Conservation (phyloP, 2,329 filamentous ascomycete genomes). For the Pseudogymnoascus sp. region DNA sequence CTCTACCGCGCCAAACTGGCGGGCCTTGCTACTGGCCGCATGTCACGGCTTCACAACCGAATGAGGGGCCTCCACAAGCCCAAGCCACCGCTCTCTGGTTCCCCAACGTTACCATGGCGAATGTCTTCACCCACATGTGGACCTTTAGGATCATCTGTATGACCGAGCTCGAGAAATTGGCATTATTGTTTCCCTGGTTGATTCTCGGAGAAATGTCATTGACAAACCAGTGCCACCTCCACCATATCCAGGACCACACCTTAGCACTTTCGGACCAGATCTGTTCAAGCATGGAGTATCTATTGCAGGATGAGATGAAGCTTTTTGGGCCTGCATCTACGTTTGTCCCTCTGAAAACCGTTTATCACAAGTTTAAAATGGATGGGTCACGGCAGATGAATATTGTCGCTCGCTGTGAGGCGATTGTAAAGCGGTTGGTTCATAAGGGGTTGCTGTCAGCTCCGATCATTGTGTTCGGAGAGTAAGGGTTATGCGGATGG, state of each 20-base stretch:
- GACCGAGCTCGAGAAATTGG: background rate
- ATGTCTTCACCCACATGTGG: conserved; percentile 34
- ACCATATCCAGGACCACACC: background rate
- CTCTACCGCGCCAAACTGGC: background rate
- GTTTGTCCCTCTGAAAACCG: background rate
- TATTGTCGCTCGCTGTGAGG: background rate
- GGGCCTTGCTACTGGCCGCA: background rate
- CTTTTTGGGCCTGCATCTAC: conserved; percentile 33
- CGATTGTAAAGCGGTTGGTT: background rate
- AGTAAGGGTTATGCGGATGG: background rate
- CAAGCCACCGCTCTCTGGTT: conserved; percentile 25
- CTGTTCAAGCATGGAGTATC: conserved; percentile 32
- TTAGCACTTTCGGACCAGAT: conserved; percentile 24
- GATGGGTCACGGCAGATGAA: background rate
- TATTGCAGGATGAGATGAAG: conserved; percentile 34
- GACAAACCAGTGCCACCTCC: background rate
- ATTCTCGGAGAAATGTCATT: background rate
- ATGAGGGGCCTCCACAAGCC: background rate
- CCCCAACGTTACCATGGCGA: conserved; percentile 32
- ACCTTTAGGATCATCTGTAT: conserved; percentile 33
- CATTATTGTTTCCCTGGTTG: background rate
- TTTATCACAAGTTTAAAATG: background rate
- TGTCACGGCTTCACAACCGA: background rate
- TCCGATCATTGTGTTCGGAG: background rate
- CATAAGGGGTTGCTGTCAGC: background rate